phyloP scores from a whole-genome alignment of 176 grass and related monocot genomes.

The Triticum turgidum region DNA sequence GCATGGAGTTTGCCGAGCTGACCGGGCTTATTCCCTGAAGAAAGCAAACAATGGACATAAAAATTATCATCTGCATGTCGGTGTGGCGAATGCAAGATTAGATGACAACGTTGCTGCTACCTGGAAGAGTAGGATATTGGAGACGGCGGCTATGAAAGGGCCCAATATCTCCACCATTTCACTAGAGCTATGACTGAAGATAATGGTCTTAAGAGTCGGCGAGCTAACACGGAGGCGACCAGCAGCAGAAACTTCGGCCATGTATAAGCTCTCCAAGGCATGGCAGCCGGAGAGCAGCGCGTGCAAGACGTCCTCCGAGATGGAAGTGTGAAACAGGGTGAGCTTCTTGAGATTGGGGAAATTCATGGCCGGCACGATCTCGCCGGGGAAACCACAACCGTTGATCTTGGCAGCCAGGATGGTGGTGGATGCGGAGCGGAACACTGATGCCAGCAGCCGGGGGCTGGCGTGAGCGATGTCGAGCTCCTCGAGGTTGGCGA shows the following conservation, averaged over 20 bases:
- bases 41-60: neutral
- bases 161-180: neutral
- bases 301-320: neutral
- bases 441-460: neutral
- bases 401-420: neutral
- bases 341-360: neutral
- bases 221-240: neutral
- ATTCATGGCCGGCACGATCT: neutral
- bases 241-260: neutral
- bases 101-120: neutral
- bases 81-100: neutral
- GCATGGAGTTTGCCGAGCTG: neutral
- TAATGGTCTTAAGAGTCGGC: no score
- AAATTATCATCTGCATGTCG: neutral
- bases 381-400: neutral
- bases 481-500: neutral
- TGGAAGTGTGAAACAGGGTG: neutral
- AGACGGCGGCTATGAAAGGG: neutral
- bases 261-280: neutral
- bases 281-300: neutral
- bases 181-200: no score
- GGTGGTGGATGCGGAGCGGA: neutral
- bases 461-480: neutral
- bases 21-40: neutral
- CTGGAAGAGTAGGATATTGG: neutral